phyloP scores from a whole-genome alignment of 2,329 filamentous ascomycete genomes.

The Hypoxylon sp. region DNA sequence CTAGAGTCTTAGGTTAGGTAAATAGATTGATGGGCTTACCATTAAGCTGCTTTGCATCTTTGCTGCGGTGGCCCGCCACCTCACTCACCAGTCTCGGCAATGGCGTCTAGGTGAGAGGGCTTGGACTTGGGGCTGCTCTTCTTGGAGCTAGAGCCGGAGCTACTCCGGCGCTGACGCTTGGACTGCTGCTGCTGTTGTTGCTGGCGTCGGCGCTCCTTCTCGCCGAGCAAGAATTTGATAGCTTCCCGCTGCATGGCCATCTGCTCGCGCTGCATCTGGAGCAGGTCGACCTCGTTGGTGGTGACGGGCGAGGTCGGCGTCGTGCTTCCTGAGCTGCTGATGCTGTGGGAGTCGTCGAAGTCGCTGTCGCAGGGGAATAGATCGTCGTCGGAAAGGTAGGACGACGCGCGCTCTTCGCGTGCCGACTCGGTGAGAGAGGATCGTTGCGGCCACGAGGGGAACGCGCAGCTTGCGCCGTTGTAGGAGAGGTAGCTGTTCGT shows the following conservation, averaged over 20 bases:
- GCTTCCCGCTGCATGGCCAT: slow-evolving; percentile 61
- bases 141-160: slow-evolving; percentile 52
- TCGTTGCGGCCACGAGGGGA: slow-evolving; percentile 54
- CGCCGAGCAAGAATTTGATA: slow-evolving; percentile 57
- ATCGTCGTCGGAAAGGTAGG: slow-evolving; percentile 71
- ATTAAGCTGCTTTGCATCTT: slow-evolving; percentile 42
- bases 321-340: slow-evolving; percentile 54
- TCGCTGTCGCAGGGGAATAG: slow-evolving; percentile 62
- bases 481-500: slow-evolving; percentile 43
- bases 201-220: slow-evolving; percentile 64
- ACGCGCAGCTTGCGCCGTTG: slow-evolving; percentile 51
- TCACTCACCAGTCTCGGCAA: slow-evolving; percentile 60
- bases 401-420: slow-evolving; percentile 58
- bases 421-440: slow-evolving; percentile 46
- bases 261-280: slow-evolving; percentile 61
- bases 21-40: slow-evolving; percentile 42
- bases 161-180: slow-evolving; percentile 41
- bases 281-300: slow-evolving; percentile 56
- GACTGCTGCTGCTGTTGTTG: slow-evolving; percentile 51
- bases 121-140: slow-evolving; percentile 59
- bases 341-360: slow-evolving; percentile 60
- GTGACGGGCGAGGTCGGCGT: slow-evolving; percentile 54
- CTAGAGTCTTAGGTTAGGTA: too few species aligned
- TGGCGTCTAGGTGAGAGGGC: slow-evolving; percentile 61
- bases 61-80: slow-evolving; percentile 18